Conservation (phyloP, 768 basidiomycete genomes). For the Tricholoma saponaceum region DNA sequence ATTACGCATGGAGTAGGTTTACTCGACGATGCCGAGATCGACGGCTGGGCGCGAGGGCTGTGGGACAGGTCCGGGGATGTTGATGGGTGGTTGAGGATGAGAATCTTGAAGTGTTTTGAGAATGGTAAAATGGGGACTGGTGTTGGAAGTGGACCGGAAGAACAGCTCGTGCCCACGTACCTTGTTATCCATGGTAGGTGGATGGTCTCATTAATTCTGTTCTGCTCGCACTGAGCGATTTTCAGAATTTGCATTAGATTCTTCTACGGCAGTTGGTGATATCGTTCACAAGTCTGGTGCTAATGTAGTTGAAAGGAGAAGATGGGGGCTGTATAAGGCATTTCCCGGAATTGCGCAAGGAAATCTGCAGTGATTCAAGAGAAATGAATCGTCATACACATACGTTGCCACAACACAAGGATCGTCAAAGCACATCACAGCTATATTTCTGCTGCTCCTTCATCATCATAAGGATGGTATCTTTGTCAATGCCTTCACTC, state of each 20-base stretch:
- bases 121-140: constrained; percentile 32
- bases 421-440: too few relatives aligned
- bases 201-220: background rate
- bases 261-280: constrained; percentile 9
- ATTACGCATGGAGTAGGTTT: constrained; percentile 29
- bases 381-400: background rate
- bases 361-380: constrained; percentile 11
- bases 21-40: constrained; percentile 9
- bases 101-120: constrained; percentile 37
- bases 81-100: constrained; percentile 36
- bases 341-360: constrained; percentile 44
- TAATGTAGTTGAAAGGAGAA: constrained; percentile 23
- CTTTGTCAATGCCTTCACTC: too few relatives aligned
- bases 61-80: constrained; percentile 15
- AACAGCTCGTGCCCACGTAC: constrained; percentile 31
- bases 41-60: constrained; percentile 20
- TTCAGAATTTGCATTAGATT: constrained; percentile 17
- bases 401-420: too few relatives aligned
- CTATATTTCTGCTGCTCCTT: too few relatives aligned
- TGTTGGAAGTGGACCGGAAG: constrained; percentile 21
- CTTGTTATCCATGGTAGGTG: constrained; percentile 38
- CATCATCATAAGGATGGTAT: too few relatives aligned
- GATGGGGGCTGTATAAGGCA: constrained; percentile 43
- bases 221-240: background rate
- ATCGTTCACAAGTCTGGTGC: constrained; percentile 12